Base-by-base conservation (phyloP, 371 early-diverging fungal genomes). In the Mortierella sp. region DNA sequence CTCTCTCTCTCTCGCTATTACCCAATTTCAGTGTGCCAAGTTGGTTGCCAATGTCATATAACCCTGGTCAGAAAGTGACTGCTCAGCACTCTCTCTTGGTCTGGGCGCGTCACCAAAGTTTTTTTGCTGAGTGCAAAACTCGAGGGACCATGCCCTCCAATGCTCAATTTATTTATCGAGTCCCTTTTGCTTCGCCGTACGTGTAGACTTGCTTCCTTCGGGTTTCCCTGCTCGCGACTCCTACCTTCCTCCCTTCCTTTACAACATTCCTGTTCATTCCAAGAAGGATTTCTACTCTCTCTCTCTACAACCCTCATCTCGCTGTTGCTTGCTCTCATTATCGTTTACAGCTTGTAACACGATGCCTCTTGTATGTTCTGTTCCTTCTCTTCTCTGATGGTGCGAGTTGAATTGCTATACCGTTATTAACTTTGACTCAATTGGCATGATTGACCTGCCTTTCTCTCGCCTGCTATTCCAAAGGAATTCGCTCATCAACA, bases 401-500 rank as follows among this genome's bases (percentile, higher is more conserved):
- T 61, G 52, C 62, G 45, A 49, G 2, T 37, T 37, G 61, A 32
- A 60, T 60, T 32, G 22, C 5, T 8, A 26, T 28, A 8, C 55
- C 55, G 55, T 55, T 62, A 62, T 62, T 62, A 62, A 62, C 63
- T 45, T 45, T 62, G 43, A 45, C 26, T 26, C 10, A 18, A n/a
- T 39, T 37, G 24, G 11, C 22, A 28, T 35, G 37, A 45, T 32
- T 64, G 32, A 30, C 32, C 32, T n/a, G 5, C n/a, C n/a, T 30
- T 26, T 3, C 6, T 49, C 26, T 24, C n/a, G 8, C 5, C 28
- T 65, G 16, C 8, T 8, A 60, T 37, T 22, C 16, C 20, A 43
- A 62, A 62, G 95, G 95, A 95, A 92, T 93, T 91, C 88, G 95
- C 94, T 52, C 88, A 93, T 52, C 95, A 95, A 85, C 87, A 86